Conservation (phyloP, 352 stramenopile species). For the Pseudoperonospora humuli region DNA sequence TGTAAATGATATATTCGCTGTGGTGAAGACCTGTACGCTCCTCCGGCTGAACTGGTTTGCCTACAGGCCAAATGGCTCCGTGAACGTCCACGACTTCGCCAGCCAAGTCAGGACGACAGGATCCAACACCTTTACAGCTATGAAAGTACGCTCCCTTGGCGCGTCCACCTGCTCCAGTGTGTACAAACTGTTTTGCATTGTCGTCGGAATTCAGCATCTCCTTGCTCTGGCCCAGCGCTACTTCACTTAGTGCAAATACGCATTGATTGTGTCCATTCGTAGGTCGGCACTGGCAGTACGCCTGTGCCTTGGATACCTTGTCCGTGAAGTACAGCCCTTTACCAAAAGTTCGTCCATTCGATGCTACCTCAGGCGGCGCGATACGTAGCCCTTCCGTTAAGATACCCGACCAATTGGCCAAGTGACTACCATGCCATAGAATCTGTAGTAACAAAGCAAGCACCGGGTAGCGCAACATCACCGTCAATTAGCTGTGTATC, state of each 20-base stretch:
- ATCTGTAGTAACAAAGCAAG: constrained; percentile 38
- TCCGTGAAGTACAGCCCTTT: constrained; percentile 87
- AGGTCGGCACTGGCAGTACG: constrained; percentile 51
- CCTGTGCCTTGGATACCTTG: constrained; percentile 67
- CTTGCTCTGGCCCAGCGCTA: constrained; percentile 65
- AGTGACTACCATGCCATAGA: constrained; percentile 81
- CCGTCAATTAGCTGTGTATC: constrained; percentile 6
- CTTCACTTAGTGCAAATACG: constrained; percentile 55
- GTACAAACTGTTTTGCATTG: constrained; percentile 40
- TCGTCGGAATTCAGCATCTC: constrained; percentile 45
- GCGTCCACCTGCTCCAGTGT: constrained; percentile 32
- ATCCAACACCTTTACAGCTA: constrained; percentile 64
- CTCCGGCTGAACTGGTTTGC: constrained; percentile 43
- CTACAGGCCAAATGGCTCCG: constrained; percentile 58
- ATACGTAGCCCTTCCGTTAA: constrained; percentile 74
- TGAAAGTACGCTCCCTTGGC: constrained; percentile 33
- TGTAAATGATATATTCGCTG: constrained; percentile 86
- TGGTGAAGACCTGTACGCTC: constrained; percentile 53
- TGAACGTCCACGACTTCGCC: constrained; percentile 49
- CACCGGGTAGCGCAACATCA: constrained; percentile 2
- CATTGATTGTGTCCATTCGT: constrained; percentile 38
- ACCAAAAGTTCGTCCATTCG: constrained; percentile 71
- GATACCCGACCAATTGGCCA: constrained; percentile 82
- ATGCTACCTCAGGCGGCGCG: constrained; percentile 62
- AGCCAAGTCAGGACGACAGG: constrained; percentile 39